These are phyloP conservation scores for Dendrobium chrysotoxum DNA, from an alignment of 106 monocot genomes.

Conservation along the genomic window DNA sequence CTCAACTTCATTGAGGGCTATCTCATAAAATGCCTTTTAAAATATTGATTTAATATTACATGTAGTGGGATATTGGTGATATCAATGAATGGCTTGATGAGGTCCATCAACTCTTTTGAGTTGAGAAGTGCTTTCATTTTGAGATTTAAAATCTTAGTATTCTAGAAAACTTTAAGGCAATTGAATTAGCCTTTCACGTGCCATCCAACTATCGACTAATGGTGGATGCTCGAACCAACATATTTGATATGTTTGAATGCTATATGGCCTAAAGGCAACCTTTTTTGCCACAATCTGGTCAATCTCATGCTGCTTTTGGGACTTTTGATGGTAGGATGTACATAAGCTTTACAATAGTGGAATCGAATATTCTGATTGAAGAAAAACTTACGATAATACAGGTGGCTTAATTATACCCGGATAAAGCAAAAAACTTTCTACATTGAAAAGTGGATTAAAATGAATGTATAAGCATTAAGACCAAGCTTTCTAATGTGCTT, in stretches of 20 bases:
- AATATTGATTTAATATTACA: not conserved
- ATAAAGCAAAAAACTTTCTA: not conserved
- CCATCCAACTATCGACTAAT: not conserved
- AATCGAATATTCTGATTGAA: not conserved
- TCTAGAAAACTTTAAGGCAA: not conserved
- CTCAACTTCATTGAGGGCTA: not conserved
- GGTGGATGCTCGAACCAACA: not conserved
- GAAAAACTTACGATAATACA: not conserved
- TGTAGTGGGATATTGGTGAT: not conserved
- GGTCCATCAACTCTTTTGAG: not conserved
- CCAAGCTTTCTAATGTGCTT: not conserved
- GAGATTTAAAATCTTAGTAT: not conserved
- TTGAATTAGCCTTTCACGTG: not conserved
- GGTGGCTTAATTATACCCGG: not conserved
- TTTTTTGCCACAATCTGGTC: not conserved
- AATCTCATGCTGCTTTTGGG: no score
- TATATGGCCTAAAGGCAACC: not conserved
- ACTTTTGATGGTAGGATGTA: not conserved
- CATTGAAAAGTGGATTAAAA: not conserved
- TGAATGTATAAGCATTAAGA: not conserved
- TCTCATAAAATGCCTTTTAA: not conserved
- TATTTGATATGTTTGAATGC: not conserved
- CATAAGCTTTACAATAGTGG: not conserved
- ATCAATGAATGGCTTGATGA: not conserved
- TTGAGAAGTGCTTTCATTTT: not conserved